phyloP scores from a whole-genome alignment of 257 asterid genomes.

The Primulina huaijiensis region DNA sequence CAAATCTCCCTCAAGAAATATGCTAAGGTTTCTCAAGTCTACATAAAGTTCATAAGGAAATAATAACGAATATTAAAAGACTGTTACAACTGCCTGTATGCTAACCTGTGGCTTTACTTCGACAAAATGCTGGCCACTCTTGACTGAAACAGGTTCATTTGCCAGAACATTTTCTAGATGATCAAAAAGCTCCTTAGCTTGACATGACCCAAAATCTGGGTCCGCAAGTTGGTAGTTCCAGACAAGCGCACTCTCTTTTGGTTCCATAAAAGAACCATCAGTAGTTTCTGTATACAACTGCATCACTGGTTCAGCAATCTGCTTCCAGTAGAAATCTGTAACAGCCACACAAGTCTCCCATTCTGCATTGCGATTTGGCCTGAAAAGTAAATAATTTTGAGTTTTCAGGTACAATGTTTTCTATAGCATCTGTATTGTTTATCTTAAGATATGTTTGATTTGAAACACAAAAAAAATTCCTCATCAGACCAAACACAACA shows the following conservation, averaged over 20 bases:
- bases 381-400: slow-evolving; percentile 7
- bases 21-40: background rate
- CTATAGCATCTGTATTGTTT: background rate
- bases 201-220: slow-evolving; percentile 50
- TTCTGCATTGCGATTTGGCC: slow-evolving; percentile 36
- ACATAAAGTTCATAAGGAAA: background rate
- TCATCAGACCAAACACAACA: background rate
- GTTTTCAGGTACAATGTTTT: background rate
- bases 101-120: slow-evolving; percentile 55
- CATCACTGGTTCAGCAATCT: slow-evolving; percentile 49
- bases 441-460: too few relatives aligned
- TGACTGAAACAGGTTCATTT: slow-evolving; percentile 51
- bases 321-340: slow-evolving; percentile 38
- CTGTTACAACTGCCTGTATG: background rate
- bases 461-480: background rate
- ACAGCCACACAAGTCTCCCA: slow-evolving; percentile 44
- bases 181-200: slow-evolving; percentile 45
- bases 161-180: slow-evolving; percentile 47
- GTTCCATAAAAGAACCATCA: slow-evolving; percentile 46
- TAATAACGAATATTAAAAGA: background rate
- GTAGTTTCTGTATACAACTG: slow-evolving; percentile 43
- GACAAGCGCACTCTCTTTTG: slow-evolving; percentile 45
- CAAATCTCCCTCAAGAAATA: too few relatives aligned
- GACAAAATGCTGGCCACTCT: slow-evolving; percentile 48
- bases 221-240: slow-evolving; percentile 48